Evolutionary conservation across 495 filamentous ascomycete genomes (phyloP), one percentile per base, ranked within the genome.

Genomic region (Tuber microsphaerosporum): DNA sequence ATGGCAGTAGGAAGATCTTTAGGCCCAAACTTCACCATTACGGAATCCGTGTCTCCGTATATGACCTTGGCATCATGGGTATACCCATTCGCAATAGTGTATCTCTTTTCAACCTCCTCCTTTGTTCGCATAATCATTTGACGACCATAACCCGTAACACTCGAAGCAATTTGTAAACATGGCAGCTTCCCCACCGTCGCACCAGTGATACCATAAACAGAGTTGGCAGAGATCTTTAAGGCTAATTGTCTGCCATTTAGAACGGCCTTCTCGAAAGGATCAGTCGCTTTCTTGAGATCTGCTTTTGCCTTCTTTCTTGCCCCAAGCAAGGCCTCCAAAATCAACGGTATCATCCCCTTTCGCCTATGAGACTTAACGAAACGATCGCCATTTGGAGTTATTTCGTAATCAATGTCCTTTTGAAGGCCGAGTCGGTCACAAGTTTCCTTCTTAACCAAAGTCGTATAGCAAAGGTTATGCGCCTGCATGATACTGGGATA

Each of bases 51-150:
- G 83, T 99, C 95, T 85, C 95, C 95, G 79, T 99, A 99, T 75
- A 99, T 96, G 84, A 99, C 95, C 80, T 96, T 88, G 0, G 95
- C 95, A 84, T 98, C 92, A 83, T 97, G 92, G 4, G 88, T 88
- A 84, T 98, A 98, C 20, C 95, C 96, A 81, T 98, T 97, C 19
- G 92, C 92, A 61, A 97, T 93, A 31, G 89, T 94, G 80, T 97
- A 99, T 75, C 88, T 88, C 45, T 87, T 84, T 82, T 99, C 95
- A 12, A 99, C 95, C 83, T 97, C 95, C 41, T 90, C 86, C 83
- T 97, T 97, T 20, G 95, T 97, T 84, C 89, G 94, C 84, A 97
- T 94, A 84, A 99, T 99, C 95, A 99, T 99, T 82, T 97, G 92
- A 72, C 95, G 92, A 72, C 95, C 95, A 77, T 94, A 99, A 84